Conservation (phyloP, 768 basidiomycete species). For the Clavulina sp. region DNA sequence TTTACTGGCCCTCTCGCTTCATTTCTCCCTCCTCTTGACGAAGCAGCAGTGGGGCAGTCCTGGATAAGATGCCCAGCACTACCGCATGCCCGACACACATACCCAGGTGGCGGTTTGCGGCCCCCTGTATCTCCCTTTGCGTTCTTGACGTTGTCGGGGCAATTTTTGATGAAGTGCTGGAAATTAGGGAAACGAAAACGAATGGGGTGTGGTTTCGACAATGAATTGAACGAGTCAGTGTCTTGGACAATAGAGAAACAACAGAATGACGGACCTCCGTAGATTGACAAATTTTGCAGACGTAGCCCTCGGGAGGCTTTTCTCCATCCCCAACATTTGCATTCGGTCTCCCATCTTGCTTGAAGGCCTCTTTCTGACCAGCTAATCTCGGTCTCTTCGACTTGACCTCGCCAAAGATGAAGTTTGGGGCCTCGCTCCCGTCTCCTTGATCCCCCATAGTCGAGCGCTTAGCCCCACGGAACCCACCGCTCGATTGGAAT, state of each 20-base stretch:
- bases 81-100: slow-evolving; percentile 83
- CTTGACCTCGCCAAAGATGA: slow-evolving; percentile 16
- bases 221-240: no score
- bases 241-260: no score
- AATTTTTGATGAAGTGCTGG: slow-evolving; percentile 61
- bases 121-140: slow-evolving; percentile 70
- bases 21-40: slow-evolving; percentile 29
- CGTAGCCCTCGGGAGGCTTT: slow-evolving; percentile 43
- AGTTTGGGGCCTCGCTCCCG: slow-evolving; percentile 15
- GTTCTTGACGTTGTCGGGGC: slow-evolving; percentile 58
- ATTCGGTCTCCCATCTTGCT: no score
- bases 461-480: slow-evolving; percentile 20
- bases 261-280: slow-evolving; percentile 47
- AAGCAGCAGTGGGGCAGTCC: slow-evolving; percentile 50
- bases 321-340: background rate
- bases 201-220: background rate
- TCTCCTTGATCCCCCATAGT: slow-evolving; percentile 15
- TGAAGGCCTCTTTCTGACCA: no score
- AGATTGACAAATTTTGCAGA: slow-evolving; percentile 61
- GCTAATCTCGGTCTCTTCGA: slow-evolving; percentile 1
- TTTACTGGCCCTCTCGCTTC: slow-evolving; percentile 29
- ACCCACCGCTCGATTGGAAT: slow-evolving; percentile 8
- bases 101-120: slow-evolving; percentile 65
- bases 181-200: background rate
- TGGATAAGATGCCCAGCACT: slow-evolving; percentile 72